Conservation (phyloP, 176 grass and related monocot genomes). For the sorghum (Sorghum bicolor) region Sorghum_bicolor_NCBIv3 NC_012878.2:529001-529500, state of each 20-base stretch:
- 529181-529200: slow-evolving; percentile 84
- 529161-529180: slow-evolving; percentile 82
- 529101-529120: slow-evolving; percentile 95
- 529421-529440: background rate
- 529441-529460: background rate
- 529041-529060: slow-evolving; percentile 85
- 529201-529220: slow-evolving; percentile 91
- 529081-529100: slow-evolving; percentile 90
- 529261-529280: slow-evolving; percentile 82
- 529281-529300: slow-evolving; percentile 79
- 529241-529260: slow-evolving; percentile 87
- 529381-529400: background rate
- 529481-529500: background rate
- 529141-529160: slow-evolving; percentile 81
- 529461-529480: background rate
- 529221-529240: slow-evolving; percentile 88
- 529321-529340: background rate
- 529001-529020: slow-evolving; percentile 76
- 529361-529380: background rate
- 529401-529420: background rate
- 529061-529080: slow-evolving; percentile 74
- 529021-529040: slow-evolving; percentile 86
- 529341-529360: background rate
- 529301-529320: slow-evolving; percentile 32
- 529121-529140: slow-evolving; percentile 82